Conservation (phyloP, 1,284 basidiomycete genomes). For the Ustilago vetiveriae region DNA sequence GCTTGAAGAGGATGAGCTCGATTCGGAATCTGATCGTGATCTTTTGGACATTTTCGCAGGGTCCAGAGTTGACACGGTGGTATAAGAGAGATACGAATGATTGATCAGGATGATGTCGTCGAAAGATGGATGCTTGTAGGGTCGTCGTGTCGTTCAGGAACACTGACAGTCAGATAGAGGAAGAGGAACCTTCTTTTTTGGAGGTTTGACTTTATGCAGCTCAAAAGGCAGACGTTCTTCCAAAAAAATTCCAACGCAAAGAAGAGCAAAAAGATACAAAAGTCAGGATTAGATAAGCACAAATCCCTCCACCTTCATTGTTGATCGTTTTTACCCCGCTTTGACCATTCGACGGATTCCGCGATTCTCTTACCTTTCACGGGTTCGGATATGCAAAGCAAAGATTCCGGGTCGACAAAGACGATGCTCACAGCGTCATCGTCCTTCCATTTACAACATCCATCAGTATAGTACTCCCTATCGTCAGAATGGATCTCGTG, state of each 20-base stretch:
- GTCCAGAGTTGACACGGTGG: neutral
- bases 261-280: neutral
- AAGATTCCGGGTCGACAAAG: too few species aligned
- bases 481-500: constrained; percentile 34
- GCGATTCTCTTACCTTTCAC: neutral
- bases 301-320: neutral
- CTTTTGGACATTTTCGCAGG: constrained; percentile 20
- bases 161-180: too few species aligned
- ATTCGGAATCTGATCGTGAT: constrained; percentile 36
- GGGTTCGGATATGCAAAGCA: neutral
- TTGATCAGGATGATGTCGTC: neutral
- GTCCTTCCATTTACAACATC: too few species aligned
- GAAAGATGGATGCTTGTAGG: too few species aligned
- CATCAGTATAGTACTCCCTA: too few species aligned
- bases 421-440: too few species aligned
- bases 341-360: too few species aligned
- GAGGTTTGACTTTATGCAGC: too few species aligned
- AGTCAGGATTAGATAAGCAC: neutral
- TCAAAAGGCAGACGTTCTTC: neutral
- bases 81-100: neutral
- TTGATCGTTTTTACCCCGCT: too few species aligned
- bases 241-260: neutral
- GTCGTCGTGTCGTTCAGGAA: too few species aligned
- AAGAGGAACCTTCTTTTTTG: neutral
- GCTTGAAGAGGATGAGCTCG: constrained; percentile 39